A percentile compares a stretch with the other conserved stretches of the same genome.
phyloP scores from a whole-genome alignment of 108 stramenopile species.

The Poteriospumella lacustris region DNA sequence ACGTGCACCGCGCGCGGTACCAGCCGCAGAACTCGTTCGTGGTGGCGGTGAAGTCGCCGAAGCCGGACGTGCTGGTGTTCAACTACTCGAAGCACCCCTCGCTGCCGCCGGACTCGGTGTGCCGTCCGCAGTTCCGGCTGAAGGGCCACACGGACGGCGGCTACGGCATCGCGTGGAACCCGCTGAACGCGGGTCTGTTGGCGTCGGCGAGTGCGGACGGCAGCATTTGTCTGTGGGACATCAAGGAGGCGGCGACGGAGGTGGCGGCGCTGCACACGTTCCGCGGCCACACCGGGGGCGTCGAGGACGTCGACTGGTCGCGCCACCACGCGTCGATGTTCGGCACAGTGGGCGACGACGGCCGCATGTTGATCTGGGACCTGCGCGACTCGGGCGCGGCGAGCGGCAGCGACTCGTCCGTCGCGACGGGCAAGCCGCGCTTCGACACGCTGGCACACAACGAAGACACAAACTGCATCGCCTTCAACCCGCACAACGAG shows the following conservation, averaged over 20 bases:
- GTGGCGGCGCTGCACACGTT: conserved; percentile 17
- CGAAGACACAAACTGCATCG: conserved; percentile 73
- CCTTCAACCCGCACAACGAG: conserved; percentile 84
- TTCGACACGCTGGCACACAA: conserved; percentile 62
- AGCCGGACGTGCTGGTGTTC: conserved; percentile 77
- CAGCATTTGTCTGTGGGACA: conserved; percentile 83
- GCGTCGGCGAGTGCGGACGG: conserved; percentile 74
- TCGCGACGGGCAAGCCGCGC: conserved; percentile 34
- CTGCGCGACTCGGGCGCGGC: conserved; percentile 45
- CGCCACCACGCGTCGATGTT: conserved; percentile 70
- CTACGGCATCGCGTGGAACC: conserved; percentile 88
- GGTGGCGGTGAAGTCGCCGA: conserved; percentile 82
- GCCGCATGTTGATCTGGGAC: conserved; percentile 77
- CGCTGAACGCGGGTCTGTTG: conserved; percentile 57
- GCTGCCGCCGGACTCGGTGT: conserved; percentile 52
- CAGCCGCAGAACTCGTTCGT: conserved; percentile 95
- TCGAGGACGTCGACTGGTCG: conserved; percentile 97
- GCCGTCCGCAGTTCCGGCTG: conserved; percentile 52
- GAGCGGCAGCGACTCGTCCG: conserved; percentile 38
- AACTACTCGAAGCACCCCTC: conserved; percentile 85
- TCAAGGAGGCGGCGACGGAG: conserved; percentile 36
- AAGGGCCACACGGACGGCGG: conserved; percentile 68
- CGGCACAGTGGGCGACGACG: conserved; percentile 86
- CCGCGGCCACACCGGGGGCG: conserved; percentile 71
- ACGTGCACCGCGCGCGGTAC: conserved; percentile 86